Evolutionary conservation across 129 eudicot genomes (phyloP), one percentile per base, ranked within the genome.

Genomic region (Oenanthe sinensis): DNA sequence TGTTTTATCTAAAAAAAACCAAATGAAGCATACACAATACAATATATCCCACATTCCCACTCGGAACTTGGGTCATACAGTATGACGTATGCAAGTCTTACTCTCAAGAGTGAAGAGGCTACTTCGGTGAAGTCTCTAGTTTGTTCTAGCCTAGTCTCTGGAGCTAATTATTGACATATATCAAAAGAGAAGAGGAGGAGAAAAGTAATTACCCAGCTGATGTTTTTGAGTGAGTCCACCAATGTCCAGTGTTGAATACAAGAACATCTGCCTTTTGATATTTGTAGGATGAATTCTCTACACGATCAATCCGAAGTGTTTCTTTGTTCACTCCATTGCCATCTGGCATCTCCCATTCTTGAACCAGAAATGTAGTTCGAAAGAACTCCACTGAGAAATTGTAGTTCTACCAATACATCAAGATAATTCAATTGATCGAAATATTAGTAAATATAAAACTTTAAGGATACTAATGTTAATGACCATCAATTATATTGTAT

Each of bases 191-290:
- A 28, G 36, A 50, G 42, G 71, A 76, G 24, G 46, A 81, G 78
- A 46, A 19, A 63, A 20, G 37, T 60, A n/a, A n/a, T 24, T 80
- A 88, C 93, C 93, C 93, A 75, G 76, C 45, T 8, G 84, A 65
- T 75, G 88, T 89, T 81, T 82, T 89, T 62, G 82, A 87, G 79
- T 86, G 93, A 78, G 90, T 89, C 93, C 93, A 89, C 93, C 93
- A 89, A 46, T 86, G 88, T 24, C 93, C 93, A 5, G 90, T 86
- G 81, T 87, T 89, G 78, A 86, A 89, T 20, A 89, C 77, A 62
- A 87, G 81, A 30, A 89, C 75, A 58, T 86, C 90, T 47, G 93
- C 90, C 63, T 49, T 82, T 76, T 75, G 79, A 74, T 84, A 87
- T 80, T 65, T 48, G 28, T 84, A 81, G 8, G 77, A 84, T 65